Base-by-base conservation (phyloP, 2,329 filamentous ascomycete species). In the Penicillium sp. region DNA sequence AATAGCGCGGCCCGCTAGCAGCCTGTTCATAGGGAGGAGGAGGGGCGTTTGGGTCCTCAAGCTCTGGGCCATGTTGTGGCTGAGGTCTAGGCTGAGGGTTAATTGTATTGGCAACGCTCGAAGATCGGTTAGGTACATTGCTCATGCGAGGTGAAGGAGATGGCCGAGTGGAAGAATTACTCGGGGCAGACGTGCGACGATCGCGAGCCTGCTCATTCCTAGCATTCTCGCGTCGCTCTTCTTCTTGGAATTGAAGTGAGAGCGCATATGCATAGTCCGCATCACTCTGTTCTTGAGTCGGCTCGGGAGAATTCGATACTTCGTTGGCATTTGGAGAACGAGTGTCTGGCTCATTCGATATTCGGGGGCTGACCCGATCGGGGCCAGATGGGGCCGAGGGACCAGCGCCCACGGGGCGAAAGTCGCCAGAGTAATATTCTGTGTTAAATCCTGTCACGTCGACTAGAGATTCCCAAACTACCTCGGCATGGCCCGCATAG, bases 391-490 rank as follows among this genome's bases (percentile, higher is more conserved):
- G 57, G 43, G 45, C 65, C 8, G 71, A 59, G 45, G 72, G 52
- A 23, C 70, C 76, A 65, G 87, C 87, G 21, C 91, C 87, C n/a
- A 97, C 90, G 0, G 89, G 81, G 33, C 88, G 84, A 73, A 97
- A 97, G 68, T 97, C 92, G 2, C 94, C 94, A 0, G 92, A 91
- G 65, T 91, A 91, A 67, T 95, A 91, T 70, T 92, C 90, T 2
- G 90, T 87, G 15, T 84, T 84, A 67, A 90, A 88, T 8, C 94
- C 94, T 50, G 87, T 94, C 23, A 96, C 87, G 66, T 97, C 93
- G 0, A 89, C 88, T 2, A 99, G 80, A 10, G 89, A 94, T 75
- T 99, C 94, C 94, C 94, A 99, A 0, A 99, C 91, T 13, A 99
- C 87, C 71, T 97, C 93, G 16, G 92, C 88, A 65, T 97, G 91